A percentile compares a stretch with the other conserved stretches of the same genome.
These are phyloP conservation scores for Bisporella sp. DNA, from an alignment of 2,329 filamentous ascomycete species.

Conservation along the genomic window DNA sequence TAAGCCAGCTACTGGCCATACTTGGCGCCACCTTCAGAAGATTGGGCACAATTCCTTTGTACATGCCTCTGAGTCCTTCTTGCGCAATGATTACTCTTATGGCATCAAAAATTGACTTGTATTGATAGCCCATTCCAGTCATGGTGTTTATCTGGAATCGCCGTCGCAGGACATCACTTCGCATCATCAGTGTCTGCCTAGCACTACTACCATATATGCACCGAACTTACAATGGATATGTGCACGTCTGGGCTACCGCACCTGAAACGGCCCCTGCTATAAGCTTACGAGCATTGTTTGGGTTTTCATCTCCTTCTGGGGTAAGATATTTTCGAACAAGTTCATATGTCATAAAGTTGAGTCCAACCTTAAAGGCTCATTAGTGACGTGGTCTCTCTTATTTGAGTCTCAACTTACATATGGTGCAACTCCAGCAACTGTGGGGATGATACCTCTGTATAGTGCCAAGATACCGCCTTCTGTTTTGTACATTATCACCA, in stretches of 20 bases:
- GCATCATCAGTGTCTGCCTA: constrained; percentile 16
- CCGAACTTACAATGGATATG: constrained; percentile 82
- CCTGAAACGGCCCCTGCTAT: constrained; percentile 90
- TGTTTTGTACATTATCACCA: constrained; percentile 78
- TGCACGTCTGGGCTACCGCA: constrained; percentile 93
- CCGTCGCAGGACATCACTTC: constrained; percentile 80
- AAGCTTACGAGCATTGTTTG: constrained; percentile 72
- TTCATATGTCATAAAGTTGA: constrained; percentile 99
- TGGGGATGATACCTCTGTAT: constrained; percentile 93
- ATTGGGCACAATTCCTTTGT: constrained; percentile 95
- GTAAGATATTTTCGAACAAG: constrained; percentile 78
- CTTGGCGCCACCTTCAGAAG: constrained; percentile 94
- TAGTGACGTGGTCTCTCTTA: neutral
- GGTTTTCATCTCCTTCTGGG: constrained; percentile 79
- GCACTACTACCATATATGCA: constrained; percentile 4
- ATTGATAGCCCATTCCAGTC: constrained; percentile 96
- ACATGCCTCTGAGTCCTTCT: constrained; percentile 79
- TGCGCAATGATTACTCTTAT: constrained; percentile 73
- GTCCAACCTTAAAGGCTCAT: constrained; percentile 56
- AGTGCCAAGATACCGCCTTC: constrained; percentile 81
- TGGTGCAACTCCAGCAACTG: constrained; percentile 88
- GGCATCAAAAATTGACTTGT: constrained; percentile 80
- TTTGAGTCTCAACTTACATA: constrained; percentile 53
- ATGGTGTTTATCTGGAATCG: constrained; percentile 99
- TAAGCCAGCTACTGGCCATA: constrained; percentile 98